These are phyloP conservation scores for Xylariales sp. DNA, from an alignment of 2,329 filamentous ascomycete genomes.

Conservation along the genomic window DNA sequence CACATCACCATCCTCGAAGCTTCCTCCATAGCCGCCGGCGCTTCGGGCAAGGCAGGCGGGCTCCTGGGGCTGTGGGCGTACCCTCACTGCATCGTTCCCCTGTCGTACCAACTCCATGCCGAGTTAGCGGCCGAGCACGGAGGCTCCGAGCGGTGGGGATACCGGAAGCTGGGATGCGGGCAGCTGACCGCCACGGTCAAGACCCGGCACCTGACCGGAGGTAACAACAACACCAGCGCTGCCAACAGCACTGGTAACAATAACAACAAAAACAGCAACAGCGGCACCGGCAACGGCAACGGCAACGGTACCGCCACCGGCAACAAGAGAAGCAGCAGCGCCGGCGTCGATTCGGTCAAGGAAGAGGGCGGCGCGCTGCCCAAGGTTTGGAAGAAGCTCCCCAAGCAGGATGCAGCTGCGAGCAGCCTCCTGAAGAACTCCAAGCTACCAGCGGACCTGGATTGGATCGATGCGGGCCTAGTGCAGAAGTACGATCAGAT, in stretches of 20 bases:
- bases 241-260: constrained; percentile 10
- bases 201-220: too few relatives aligned
- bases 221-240: constrained; percentile 30
- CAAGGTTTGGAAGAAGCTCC: constrained; percentile 54
- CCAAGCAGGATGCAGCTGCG: constrained; percentile 52
- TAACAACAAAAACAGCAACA: constrained; percentile 19
- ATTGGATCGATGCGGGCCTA: constrained; percentile 73
- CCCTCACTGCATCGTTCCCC: constrained; percentile 73
- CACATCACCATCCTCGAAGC: constrained; percentile 86
- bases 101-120: constrained; percentile 79
- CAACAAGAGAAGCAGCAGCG: constrained; percentile 20
- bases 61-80: constrained; percentile 91
- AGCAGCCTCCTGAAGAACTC: constrained; percentile 46
- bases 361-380: constrained; percentile 30
- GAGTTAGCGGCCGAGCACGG: constrained; percentile 81
- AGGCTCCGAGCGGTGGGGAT: constrained; percentile 80
- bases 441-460: constrained; percentile 69
- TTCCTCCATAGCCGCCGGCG: constrained; percentile 77
- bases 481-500: constrained; percentile 75
- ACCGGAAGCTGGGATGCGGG: constrained; percentile 74
- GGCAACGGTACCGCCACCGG: too few relatives aligned
- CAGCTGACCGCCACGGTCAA: constrained; percentile 36
- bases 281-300: constrained; percentile 23
- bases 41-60: constrained; percentile 92
- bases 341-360: constrained; percentile 7